Evolutionary conservation across 176 grass and related monocot species (phyloP), one percentile per base, ranked within the genome.

Genomic region (Pontederia crassipes): DNA sequence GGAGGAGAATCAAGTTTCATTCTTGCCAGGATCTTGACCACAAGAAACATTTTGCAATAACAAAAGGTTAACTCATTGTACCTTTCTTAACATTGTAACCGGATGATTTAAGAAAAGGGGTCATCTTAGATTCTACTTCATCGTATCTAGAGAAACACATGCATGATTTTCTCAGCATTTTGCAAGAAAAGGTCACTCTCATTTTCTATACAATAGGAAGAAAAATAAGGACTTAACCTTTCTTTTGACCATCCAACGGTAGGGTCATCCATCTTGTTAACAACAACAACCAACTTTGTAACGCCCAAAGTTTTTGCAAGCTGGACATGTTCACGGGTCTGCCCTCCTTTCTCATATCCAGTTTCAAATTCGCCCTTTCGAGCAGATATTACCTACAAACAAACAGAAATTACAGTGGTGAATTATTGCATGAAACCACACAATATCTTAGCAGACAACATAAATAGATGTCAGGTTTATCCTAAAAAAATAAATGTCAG

Each of bases 51-150:
- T 40, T 40, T 40, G 4, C 32, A 40, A 40, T 40, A 13, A 49
- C 15, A 48, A 47, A 60, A 59, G 28, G 5, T 16, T 50, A 13
- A 3, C 27, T 57, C 56, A 67, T 68, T 27, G 14, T 59, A 78
- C 90, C 92, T 88, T 91, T 97, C 59, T 90, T 97, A 32, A 90
- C 80, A 76, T 95, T 90, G 72, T 97, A 97, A 55, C 92, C 92
- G 32, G 87, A 97, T 62, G 78, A 75, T 63, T 45, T 84, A 18
- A 97, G 87, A 47, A 97, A 97, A 49, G 86, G 86, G 70, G 67
- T 59, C 81, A 97, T 88, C 77, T 97, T 97, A 17, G 24, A 66
- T 70, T 97, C 92, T 49, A 97, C 91, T 65, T 97, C 92, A 88
- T 97, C 81, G 52, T 85, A 97, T 48, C 87, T 97, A 68, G 68